A percentile compares a stretch with the other conserved stretches of the same genome.
phyloP scores from a whole-genome alignment of 495 filamentous ascomycete species.

The Physcia stellaris region DNA sequence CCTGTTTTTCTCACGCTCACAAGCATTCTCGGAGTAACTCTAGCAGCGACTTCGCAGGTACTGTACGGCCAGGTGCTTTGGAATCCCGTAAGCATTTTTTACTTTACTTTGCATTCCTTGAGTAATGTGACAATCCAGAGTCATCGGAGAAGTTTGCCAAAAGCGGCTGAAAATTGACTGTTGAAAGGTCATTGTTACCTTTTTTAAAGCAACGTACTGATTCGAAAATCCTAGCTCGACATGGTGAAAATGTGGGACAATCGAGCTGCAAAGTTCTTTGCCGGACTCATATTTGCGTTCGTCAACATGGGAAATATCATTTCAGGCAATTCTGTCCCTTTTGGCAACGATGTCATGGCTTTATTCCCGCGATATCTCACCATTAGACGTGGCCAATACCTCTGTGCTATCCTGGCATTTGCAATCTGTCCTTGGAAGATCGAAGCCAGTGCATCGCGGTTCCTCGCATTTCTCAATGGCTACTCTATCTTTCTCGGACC shows the following conservation, averaged over 20 bases:
- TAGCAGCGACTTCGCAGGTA: constrained; percentile 33
- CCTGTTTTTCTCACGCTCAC: constrained; percentile 36
- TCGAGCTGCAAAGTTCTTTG: constrained; percentile 44
- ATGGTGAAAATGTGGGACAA: constrained; percentile 35
- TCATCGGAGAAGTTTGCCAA: no score
- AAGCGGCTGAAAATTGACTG: no score
- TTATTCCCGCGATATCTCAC: constrained; percentile 42
- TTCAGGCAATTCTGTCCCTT: constrained; percentile 41
- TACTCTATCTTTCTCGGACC: constrained; percentile 34
- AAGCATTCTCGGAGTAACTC: constrained; percentile 27
- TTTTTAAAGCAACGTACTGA: no score
- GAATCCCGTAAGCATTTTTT: no score
- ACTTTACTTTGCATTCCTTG: no score
- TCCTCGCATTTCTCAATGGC: constrained; percentile 31
- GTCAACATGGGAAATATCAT: constrained; percentile 25
- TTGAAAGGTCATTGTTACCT: no score
- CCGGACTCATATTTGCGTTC: constrained; percentile 16
- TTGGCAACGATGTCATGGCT: constrained; percentile 43
- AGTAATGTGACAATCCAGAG: no score
- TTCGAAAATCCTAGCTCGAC: no score
- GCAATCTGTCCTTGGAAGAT: constrained; percentile 37
- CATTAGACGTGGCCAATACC: no score
- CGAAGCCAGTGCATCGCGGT: constrained; percentile 27
- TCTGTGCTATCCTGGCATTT: constrained; percentile 21
- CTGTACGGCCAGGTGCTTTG: constrained; percentile 38